phyloP scores from a whole-genome alignment of 2,329 filamentous ascomycete genomes.

The Exophiala spinifera region DNA sequence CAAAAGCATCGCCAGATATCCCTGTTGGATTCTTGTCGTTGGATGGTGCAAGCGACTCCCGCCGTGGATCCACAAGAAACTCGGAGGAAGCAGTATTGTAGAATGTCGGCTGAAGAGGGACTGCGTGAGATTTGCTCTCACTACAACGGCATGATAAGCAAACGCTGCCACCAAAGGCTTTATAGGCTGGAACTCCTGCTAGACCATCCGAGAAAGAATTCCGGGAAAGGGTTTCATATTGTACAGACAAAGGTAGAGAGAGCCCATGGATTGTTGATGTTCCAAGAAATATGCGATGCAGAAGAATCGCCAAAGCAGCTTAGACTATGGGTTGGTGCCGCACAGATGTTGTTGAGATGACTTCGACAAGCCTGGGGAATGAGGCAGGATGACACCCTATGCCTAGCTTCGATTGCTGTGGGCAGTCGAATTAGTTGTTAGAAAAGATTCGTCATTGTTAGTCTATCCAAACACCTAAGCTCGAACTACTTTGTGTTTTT shows the following conservation, averaged over 20 bases:
- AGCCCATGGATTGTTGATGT: slow-evolving; percentile 14
- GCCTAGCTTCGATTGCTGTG: too few species aligned
- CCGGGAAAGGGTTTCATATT: slow-evolving; percentile 5
- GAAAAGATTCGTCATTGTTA: neutral
- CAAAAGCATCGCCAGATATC: neutral
- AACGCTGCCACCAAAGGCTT: slow-evolving; percentile 8
- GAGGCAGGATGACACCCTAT: neutral
- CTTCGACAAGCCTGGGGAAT: neutral
- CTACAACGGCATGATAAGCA: slow-evolving; percentile 12
- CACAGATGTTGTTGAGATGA: neutral
- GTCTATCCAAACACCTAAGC: neutral
- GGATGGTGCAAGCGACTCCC: slow-evolving; percentile 15
- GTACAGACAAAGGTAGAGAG: slow-evolving; percentile 10
- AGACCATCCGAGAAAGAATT: slow-evolving; percentile 14
- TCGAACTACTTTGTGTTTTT: neutral
- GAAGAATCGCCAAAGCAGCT: too few species aligned
- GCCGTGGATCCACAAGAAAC: slow-evolving; percentile 1
- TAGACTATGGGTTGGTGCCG: neutral
- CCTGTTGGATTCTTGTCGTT: slow-evolving; percentile 2
- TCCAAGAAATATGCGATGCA: neutral
- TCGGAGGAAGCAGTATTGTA: slow-evolving; percentile 9
- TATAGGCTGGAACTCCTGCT: slow-evolving; percentile 13
- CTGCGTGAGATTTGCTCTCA: slow-evolving; percentile 5
- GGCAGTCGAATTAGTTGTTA: too few species aligned
- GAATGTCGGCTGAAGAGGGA: slow-evolving; percentile 14